Conservation (phyloP, 352 stramenopile genomes). For the Aphanomyces astaci region DNA sequence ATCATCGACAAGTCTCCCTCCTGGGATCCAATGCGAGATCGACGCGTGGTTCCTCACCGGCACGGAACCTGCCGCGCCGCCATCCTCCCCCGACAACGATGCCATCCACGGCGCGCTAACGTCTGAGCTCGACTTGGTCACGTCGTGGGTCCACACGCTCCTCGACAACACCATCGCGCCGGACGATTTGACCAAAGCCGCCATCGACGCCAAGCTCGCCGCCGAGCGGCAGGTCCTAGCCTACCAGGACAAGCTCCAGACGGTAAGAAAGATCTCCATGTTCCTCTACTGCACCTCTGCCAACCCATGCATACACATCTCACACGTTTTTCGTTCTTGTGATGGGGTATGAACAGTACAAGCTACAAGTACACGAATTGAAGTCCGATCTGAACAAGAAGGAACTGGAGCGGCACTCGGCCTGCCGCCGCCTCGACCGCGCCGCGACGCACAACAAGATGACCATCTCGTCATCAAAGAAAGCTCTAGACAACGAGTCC, state of each 20-base stretch:
- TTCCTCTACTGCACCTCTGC: too few species aligned
- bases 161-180: not conserved
- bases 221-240: constrained; percentile 29
- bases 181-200: not conserved
- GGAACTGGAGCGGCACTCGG: constrained; percentile 66
- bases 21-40: constrained; percentile 19
- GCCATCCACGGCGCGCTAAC: not conserved
- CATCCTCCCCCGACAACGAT: not conserved
- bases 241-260: constrained; percentile 46
- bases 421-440: constrained; percentile 68
- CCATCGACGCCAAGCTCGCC: constrained; percentile 8
- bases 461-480: too few species aligned
- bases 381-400: constrained; percentile 63
- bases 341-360: constrained; percentile 33
- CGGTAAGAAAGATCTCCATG: too few species aligned
- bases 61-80: not conserved
- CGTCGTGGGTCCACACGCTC: not conserved
- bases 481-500: too few species aligned
- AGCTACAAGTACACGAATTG: constrained; percentile 47
- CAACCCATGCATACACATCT: too few species aligned
- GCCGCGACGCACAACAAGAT: too few species aligned
- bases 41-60: constrained; percentile 17
- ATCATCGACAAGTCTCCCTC: constrained; percentile 2
- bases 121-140: not conserved
- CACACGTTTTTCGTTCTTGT: too few species aligned